Percentiles rank a stretch among this genome's conserved stretches.
Evolutionary conservation across 2,329 filamentous ascomycete genomes (phyloP).

Genomic region (Aspergillus latus): DNA sequence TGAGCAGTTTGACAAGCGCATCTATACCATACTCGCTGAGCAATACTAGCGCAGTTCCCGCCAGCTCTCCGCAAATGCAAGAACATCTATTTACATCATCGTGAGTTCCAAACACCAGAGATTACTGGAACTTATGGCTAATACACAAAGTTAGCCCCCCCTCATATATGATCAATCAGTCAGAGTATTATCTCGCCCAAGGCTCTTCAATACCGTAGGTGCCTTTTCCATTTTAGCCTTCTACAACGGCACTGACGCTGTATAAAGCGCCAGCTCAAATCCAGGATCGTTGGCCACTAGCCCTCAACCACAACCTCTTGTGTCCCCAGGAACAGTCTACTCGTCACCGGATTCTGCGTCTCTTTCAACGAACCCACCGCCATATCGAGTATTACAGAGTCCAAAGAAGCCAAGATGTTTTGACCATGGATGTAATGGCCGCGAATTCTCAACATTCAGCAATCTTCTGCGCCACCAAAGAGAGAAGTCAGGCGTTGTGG

Average conservation of each 20-base stretch:
- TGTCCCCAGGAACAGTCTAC: constrained; percentile 28
- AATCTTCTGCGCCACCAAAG: constrained; percentile 89
- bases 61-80: constrained; percentile 21
- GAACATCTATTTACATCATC: constrained; percentile 26
- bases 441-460: constrained; percentile 95
- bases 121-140: constrained; percentile 6
- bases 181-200: constrained; percentile 36
- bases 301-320: constrained; percentile 27
- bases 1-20: constrained; percentile 12
- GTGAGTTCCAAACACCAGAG: constrained; percentile 17
- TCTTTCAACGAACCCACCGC: constrained; percentile 38
- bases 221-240: background rate
- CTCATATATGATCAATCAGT: constrained; percentile 36
- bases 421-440: constrained; percentile 95
- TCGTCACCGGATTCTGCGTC: constrained; percentile 28
- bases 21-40: constrained; percentile 25
- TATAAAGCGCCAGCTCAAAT: constrained; percentile 24
- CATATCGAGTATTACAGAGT: constrained; percentile 67
- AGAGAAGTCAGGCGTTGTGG: constrained; percentile 87
- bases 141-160: constrained; percentile 25
- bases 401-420: constrained; percentile 94
- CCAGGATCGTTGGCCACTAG: constrained; percentile 25
- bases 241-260: constrained; percentile 14
- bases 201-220: constrained; percentile 34
- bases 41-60: constrained; percentile 20